phyloP scores from a whole-genome alignment of 192 early-diverging fungal species.

The Paraglomus occultum region DNA sequence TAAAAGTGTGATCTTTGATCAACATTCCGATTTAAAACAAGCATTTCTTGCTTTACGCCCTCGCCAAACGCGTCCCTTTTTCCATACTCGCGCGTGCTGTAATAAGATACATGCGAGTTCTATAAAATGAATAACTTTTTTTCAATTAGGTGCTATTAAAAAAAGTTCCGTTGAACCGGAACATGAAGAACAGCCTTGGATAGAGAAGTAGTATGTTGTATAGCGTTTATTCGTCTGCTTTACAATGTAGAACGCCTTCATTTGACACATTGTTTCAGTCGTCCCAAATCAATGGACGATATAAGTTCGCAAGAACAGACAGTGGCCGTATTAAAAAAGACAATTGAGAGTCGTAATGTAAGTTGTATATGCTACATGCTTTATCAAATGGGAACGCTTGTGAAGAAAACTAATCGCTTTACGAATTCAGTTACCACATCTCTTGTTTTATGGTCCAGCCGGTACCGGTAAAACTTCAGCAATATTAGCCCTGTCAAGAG shows the following conservation, averaged over 20 bases:
- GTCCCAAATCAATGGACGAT: conserved; percentile 83
- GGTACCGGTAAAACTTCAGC: conserved; percentile 98
- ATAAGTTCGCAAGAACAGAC: conserved; percentile 90
- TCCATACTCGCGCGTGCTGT: too few species aligned
- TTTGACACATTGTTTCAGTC: conserved; percentile 41
- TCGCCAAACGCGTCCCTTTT: too few species aligned
- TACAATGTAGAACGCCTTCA: not conserved
- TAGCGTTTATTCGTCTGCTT: not conserved
- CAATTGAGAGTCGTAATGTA: conserved; percentile 88
- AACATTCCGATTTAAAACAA: too few species aligned
- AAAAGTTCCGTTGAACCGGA: not conserved
- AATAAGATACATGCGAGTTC: too few species aligned
- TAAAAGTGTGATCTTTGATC: too few species aligned
- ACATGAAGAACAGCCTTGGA: conserved; percentile 62
- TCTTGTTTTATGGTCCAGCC: conserved; percentile 97
- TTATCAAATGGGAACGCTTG: not conserved
- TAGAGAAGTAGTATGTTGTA: conserved; percentile 81
- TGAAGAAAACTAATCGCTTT: not conserved
- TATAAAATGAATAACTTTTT: too few species aligned
- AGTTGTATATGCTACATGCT: not conserved
- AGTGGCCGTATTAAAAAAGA: conserved; percentile 77
- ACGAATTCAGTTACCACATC: conserved; percentile 79
- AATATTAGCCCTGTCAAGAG: conserved; percentile 85
- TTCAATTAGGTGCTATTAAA: too few species aligned
- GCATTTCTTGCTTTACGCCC: too few species aligned